Conservation (phyloP, 2,329 filamentous ascomycete genomes). For the Xylariaceae sp. region DNA sequence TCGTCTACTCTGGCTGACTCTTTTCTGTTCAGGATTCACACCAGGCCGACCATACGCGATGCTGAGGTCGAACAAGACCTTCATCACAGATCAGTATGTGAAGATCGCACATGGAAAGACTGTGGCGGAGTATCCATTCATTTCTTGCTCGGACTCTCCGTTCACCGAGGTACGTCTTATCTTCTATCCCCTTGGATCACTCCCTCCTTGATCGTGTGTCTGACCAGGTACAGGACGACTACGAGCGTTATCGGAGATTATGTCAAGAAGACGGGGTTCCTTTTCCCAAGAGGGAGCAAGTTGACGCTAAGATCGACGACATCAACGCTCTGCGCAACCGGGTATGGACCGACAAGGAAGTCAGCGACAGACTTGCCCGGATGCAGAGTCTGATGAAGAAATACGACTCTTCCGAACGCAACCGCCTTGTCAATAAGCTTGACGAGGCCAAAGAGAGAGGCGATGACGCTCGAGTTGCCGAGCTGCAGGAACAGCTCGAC, state of each 20-base stretch:
- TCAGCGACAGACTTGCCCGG: constrained; percentile 71
- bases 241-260: constrained; percentile 71
- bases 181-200: background rate
- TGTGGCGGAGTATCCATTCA: constrained; percentile 81
- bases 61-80: constrained; percentile 63
- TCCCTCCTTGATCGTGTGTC: constrained; percentile 7
- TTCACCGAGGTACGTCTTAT: constrained; percentile 66
- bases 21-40: constrained; percentile 59
- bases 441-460: constrained; percentile 60
- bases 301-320: constrained; percentile 69
- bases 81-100: constrained; percentile 83
- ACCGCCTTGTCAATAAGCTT: constrained; percentile 59
- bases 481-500: constrained; percentile 56
- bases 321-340: constrained; percentile 77
- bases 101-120: constrained; percentile 76
- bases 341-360: constrained; percentile 75
- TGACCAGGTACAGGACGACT: constrained; percentile 56
- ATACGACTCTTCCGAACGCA: constrained; percentile 62
- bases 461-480: constrained; percentile 51
- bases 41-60: constrained; percentile 80
- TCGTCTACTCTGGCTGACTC: constrained; percentile 20
- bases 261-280: constrained; percentile 67
- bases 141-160: constrained; percentile 77
- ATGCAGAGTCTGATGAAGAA: constrained; percentile 63
- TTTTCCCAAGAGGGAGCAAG: constrained; percentile 64